A percentile compares a stretch with the other conserved stretches of the same genome.
phyloP scores from a whole-genome alignment of 768 basidiomycete species.

The Pulveroboletus sp. region DNA sequence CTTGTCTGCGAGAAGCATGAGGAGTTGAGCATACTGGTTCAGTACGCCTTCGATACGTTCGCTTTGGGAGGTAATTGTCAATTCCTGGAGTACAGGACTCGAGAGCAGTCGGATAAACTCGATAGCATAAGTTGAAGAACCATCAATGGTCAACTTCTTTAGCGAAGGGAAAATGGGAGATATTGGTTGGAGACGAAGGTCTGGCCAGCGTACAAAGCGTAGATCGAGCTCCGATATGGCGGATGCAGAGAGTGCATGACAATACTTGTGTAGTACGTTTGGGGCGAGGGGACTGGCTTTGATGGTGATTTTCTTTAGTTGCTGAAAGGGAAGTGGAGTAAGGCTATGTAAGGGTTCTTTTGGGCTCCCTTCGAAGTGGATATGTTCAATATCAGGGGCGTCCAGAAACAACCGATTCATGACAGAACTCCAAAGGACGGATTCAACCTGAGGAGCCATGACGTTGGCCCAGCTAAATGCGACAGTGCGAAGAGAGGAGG shows the following conservation, averaged over 20 bases:
- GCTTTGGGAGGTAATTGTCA: constrained; percentile 15
- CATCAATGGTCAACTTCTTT: constrained; percentile 19
- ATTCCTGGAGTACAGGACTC: constrained; percentile 14
- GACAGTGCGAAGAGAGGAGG: constrained; percentile 19
- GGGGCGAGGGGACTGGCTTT: constrained; percentile 20
- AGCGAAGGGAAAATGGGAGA: constrained; percentile 21
- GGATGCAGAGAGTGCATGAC: constrained; percentile 18
- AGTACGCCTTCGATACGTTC: constrained; percentile 9
- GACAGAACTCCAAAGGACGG: constrained; percentile 18
- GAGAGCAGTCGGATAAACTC: constrained; percentile 20
- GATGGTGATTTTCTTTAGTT: constrained; percentile 17
- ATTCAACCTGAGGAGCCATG: constrained; percentile 10
- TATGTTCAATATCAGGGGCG: constrained; percentile 17
- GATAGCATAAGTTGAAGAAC: constrained; percentile 16
- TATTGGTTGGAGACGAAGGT: constrained; percentile 11
- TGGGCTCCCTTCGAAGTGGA: constrained; percentile 24
- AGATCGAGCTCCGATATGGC: constrained; percentile 19
- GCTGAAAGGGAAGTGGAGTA: constrained; percentile 16
- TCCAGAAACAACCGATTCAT: constrained; percentile 18
- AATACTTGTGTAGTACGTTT: constrained; percentile 24
- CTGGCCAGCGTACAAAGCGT: constrained; percentile 23
- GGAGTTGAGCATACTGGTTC: constrained; percentile 13
- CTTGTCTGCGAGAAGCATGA: constrained; percentile 21
- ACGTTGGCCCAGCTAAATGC: constrained; percentile 20
- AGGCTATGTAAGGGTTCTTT: constrained; percentile 14